Conservation (phyloP, 495 filamentous ascomycete species). For the Podospora fimiseda region DNA sequence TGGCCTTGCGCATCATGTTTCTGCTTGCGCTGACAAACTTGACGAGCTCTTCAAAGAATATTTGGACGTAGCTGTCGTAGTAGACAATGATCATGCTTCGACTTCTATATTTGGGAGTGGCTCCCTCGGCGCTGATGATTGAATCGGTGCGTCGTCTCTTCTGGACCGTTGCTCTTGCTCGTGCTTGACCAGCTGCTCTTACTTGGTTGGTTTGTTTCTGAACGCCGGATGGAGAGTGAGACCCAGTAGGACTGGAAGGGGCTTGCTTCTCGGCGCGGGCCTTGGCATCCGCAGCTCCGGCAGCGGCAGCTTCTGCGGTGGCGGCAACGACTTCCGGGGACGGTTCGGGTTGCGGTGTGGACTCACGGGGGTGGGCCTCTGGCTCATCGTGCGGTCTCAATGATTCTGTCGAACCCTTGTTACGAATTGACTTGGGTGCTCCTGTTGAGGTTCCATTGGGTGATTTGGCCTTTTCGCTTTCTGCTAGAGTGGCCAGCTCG, state of each 20-base stretch:
- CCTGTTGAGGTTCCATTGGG: conserved; percentile 15
- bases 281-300: conserved; percentile 10
- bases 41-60: conserved; percentile 71
- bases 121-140: conserved; percentile 45
- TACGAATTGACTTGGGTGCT: conserved; percentile 42
- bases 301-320: conserved; percentile 8
- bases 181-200: conserved; percentile 38
- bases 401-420: conserved; percentile 59
- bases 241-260: conserved; percentile 22
- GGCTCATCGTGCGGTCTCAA: conserved; percentile 48
- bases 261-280: conserved; percentile 9
- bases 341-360: conserved; percentile 15
- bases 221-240: conserved; percentile 41
- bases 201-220: conserved; percentile 38
- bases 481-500: conserved; percentile 52
- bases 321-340: conserved; percentile 2
- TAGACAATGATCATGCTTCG: conserved; percentile 79
- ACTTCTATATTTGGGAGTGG: conserved; percentile 54
- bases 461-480: conserved; percentile 20
- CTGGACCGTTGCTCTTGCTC: conserved; percentile 38
- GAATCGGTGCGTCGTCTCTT: conserved; percentile 56
- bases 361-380: conserved; percentile 28
- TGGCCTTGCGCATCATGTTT: conserved; percentile 76
- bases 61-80: conserved; percentile 82
- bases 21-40: conserved; percentile 71